Evolutionary conservation across 2,329 filamentous ascomycete species (phyloP).

Genomic region (Aspergillus aculeatus): DNA sequence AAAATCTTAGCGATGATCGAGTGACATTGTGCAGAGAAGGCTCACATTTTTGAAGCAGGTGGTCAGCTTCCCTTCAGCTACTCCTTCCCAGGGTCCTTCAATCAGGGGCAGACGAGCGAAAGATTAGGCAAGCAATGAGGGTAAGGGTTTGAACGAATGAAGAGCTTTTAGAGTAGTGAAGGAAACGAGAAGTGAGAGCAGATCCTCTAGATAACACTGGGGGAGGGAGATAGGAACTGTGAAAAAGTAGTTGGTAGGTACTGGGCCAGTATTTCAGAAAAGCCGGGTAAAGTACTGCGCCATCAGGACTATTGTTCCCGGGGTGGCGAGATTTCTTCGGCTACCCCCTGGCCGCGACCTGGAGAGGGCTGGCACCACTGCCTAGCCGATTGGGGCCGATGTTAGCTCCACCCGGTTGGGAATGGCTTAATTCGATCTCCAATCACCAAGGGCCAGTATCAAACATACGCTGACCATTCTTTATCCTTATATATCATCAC

Average conservation of each 20-base stretch:
- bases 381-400: conserved; percentile 32
- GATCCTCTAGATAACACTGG: no score
- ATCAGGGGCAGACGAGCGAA: not conserved
- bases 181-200: not conserved
- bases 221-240: not conserved
- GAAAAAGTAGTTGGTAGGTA: not conserved
- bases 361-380: conserved; percentile 34
- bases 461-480: not conserved
- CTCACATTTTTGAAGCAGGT: conserved; percentile 20
- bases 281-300: conserved; percentile 14
- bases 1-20: conserved; percentile 1
- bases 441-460: not conserved
- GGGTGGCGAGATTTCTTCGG: conserved; percentile 31
- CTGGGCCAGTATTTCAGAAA: conserved; percentile 22
- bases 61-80: conserved; percentile 2
- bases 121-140: not conserved
- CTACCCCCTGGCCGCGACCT: conserved; percentile 12
- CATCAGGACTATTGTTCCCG: conserved; percentile 28
- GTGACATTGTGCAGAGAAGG: not conserved
- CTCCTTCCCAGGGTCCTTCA: not conserved
- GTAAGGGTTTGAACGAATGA: not conserved
- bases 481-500: not conserved
- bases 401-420: conserved; percentile 8
- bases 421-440: not conserved
- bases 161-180: not conserved